Evolutionary conservation across 441 rosid genomes (phyloP), one percentile per base, ranked within the genome.

Genomic region (Euphorbia celastroides): DNA sequence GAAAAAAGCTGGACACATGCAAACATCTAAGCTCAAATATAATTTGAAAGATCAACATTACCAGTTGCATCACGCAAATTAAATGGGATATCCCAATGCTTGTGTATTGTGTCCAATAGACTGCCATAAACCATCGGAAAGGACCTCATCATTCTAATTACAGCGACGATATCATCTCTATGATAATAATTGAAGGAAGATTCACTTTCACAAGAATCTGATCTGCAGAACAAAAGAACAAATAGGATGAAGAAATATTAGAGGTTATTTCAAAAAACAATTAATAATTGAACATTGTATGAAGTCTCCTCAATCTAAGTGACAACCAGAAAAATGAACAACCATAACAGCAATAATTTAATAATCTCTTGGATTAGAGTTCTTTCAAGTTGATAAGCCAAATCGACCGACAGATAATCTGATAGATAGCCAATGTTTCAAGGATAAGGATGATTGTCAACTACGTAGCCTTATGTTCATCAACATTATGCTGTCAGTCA

Each of bases 61-160:
- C 80, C 70, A 60, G 44, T 72, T 30, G 71, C 70, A 71, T 77
- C 79, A 67, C 72, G 72, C n/a, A 73, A 76, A 65, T 72, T 70
- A 65, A 67, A 71, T 76, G 84, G 68, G 50, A 81, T 62, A 66
- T 82, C 85, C 91, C 86, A 92, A 67, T 83, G 81, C 67, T 81
- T 84, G 72, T 70, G 70, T 68, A 94, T 83, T 73, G 91, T 91
- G 66, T 68, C 79, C 72, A 84, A 64, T 70, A 94, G 79, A 63
- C 73, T 80, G 73, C 76, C 22, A 77, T 84, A 88, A 68, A 70
- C 54, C 72, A 64, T 62, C 76, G 73, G 74, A 60, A 88, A 83
- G 70, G 88, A 70, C 76, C 82, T 87, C 27, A 91, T 83, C 80
- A 79, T 84, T 75, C 83, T 85, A 76, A 85, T 69, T 60, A 92